These are phyloP conservation scores for Amaranthus palmeri DNA, from an alignment of 148 eudicot species.

Conservation along the genomic window DNA sequence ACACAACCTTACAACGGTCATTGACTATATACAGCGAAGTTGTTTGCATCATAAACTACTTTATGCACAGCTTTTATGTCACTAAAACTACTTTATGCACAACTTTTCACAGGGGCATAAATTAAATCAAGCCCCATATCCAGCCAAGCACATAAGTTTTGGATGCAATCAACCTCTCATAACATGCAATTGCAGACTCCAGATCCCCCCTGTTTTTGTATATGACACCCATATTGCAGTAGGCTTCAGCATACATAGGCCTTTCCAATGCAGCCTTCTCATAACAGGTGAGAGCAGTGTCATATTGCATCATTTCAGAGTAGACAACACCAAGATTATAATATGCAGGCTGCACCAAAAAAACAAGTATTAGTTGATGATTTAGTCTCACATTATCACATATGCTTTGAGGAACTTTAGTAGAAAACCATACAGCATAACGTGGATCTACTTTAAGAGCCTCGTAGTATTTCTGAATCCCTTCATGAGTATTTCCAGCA, in stretches of 20 bases:
- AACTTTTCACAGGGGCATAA: background rate
- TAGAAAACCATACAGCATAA: conserved; percentile 67
- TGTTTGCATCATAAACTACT: background rate
- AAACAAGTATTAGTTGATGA: conserved; percentile 10
- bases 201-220: conserved; percentile 92
- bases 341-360: conserved; percentile 88
- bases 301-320: conserved; percentile 99
- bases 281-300: conserved; percentile 82
- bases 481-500: conserved; percentile 96
- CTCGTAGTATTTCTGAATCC: conserved; percentile 90
- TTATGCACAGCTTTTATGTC: background rate
- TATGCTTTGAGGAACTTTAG: conserved; percentile 10
- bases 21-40: background rate
- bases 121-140: background rate
- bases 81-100: background rate
- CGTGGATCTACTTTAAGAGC: conserved; percentile 90
- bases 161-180: conserved; percentile 63
- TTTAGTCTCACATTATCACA: background rate
- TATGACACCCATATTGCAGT: conserved; percentile 99
- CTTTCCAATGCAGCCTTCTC: conserved; percentile 95
- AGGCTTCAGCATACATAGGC: conserved; percentile 99
- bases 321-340: conserved; percentile 99
- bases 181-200: conserved; percentile 95
- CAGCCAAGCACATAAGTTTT: conserved; percentile 9
- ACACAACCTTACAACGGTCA: background rate